phyloP scores from a whole-genome alignment of 495 filamentous ascomycete species.

The Podospora fimiseda region DNA sequence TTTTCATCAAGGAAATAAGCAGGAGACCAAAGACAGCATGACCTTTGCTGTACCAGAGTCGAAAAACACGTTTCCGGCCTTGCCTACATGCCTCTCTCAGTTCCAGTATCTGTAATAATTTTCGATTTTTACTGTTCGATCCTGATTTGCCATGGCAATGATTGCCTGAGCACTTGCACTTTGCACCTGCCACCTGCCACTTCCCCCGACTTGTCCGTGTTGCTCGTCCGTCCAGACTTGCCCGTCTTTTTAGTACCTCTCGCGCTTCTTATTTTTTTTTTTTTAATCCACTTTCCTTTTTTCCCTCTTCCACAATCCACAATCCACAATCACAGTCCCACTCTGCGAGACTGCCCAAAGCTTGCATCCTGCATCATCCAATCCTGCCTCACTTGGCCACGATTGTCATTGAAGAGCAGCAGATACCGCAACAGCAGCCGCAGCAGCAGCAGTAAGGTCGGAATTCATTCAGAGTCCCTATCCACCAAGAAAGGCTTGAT shows the following conservation, averaged over 20 bases:
- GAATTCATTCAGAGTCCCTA: constrained; percentile 1
- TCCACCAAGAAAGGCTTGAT: constrained; percentile 6
- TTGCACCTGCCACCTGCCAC: constrained; percentile 17
- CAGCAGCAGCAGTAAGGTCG: no score
- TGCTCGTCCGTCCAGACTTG: constrained; percentile 4
- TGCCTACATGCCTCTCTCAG: not conserved
- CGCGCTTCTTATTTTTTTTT: constrained; percentile 18
- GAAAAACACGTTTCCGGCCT: not conserved
- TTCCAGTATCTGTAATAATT: not conserved
- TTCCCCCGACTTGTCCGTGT: constrained; percentile 4
- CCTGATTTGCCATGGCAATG: constrained; percentile 2
- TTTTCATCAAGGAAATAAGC: not conserved
- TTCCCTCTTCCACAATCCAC: constrained; percentile 6
- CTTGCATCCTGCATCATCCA: constrained; percentile 6
- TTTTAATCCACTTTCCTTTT: constrained; percentile 24
- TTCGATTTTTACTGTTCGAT: constrained; percentile 2
- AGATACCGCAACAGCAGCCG: no score
- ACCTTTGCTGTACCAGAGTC: not conserved
- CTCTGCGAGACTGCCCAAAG: constrained; percentile 10
- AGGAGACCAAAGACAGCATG: not conserved
- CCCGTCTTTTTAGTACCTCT: constrained; percentile 16
- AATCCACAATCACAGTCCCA: not conserved
- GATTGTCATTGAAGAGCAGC: not conserved
- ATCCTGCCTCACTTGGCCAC: not conserved
- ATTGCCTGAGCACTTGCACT: not conserved